Percentiles rank a stretch among this genome's conserved stretches.
phyloP scores from a whole-genome alignment of 768 basidiomycete species.

The Kwoniella dendrophila region DNA sequence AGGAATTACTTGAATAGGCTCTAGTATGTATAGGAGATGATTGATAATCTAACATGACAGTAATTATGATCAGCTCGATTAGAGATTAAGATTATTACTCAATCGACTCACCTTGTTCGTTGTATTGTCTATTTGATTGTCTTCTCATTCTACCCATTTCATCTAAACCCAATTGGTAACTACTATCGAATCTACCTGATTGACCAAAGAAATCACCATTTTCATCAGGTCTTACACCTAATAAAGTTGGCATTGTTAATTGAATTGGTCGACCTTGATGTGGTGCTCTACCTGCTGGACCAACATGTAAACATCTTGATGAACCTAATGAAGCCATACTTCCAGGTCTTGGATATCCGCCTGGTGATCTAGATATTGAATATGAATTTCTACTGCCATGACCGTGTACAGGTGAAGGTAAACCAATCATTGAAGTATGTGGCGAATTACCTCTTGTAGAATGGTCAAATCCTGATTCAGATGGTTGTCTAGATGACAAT shows the following conservation, averaged over 20 bases:
- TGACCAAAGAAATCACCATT: conserved; percentile 32
- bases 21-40: conserved; percentile 12
- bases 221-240: conserved; percentile 32
- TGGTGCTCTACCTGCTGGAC: conserved; percentile 37
- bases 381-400: conserved; percentile 1
- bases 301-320: conserved; percentile 31
- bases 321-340: conserved; percentile 35
- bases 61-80: background rate
- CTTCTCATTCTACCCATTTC: conserved; percentile 46
- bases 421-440: conserved; percentile 25
- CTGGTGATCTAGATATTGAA: conserved; percentile 11
- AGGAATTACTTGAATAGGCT: background rate
- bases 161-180: conserved; percentile 14
- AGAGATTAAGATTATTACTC: background rate
- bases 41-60: conserved; percentile 4
- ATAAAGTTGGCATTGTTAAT: conserved; percentile 34
- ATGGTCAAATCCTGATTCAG: conserved; percentile 18
- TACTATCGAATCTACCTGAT: conserved; percentile 2
- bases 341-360: conserved; percentile 28
- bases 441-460: conserved; percentile 27
- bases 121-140: conserved; percentile 24
- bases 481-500: conserved; percentile 21
- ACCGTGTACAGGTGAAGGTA: conserved; percentile 14
- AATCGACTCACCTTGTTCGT: conserved; percentile 17
- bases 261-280: conserved; percentile 45